phyloP scores from a whole-genome alignment of 768 basidiomycete species.

The Kwoniella bestiolae region DNA sequence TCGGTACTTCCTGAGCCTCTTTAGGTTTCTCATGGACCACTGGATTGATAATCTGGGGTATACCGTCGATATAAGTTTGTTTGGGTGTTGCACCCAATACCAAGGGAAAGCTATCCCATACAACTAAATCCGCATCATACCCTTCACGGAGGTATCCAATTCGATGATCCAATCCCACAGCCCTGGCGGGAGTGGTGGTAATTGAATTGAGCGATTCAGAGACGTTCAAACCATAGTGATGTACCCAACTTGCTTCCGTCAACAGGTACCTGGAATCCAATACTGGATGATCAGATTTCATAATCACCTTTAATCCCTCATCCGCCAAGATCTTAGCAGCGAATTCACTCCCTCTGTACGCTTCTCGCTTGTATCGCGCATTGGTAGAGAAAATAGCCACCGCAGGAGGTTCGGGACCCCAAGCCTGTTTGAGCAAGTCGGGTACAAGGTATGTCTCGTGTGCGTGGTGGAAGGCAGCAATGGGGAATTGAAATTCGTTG shows the following conservation, averaged over 20 bases:
- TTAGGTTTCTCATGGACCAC: constrained; percentile 64
- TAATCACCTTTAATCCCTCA: constrained; percentile 69
- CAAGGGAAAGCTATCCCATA: constrained; percentile 70
- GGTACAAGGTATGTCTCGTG: constrained; percentile 83
- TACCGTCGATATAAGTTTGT: constrained; percentile 85
- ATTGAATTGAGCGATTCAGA: constrained; percentile 72
- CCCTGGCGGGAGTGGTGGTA: constrained; percentile 71
- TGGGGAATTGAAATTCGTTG: constrained; percentile 70
- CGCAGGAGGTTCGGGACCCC: constrained; percentile 69
- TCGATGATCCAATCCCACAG: constrained; percentile 75
- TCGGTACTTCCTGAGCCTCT: constrained; percentile 61
- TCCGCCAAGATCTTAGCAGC: constrained; percentile 75
- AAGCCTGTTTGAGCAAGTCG: constrained; percentile 71
- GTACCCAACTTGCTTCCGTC: constrained; percentile 77
- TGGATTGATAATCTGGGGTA: constrained; percentile 64
- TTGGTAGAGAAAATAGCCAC: constrained; percentile 75
- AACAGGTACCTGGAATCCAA: constrained; percentile 72
- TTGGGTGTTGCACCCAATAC: constrained; percentile 75
- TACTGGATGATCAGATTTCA: constrained; percentile 66
- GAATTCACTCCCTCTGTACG: constrained; percentile 74
- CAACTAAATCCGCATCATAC: constrained; percentile 75
- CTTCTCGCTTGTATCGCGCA: constrained; percentile 76
- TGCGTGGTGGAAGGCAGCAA: constrained; percentile 60
- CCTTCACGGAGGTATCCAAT: constrained; percentile 73
- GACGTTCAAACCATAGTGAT: constrained; percentile 71